Conservation (phyloP, 2,329 filamentous ascomycete genomes). For the Incumbomyces lentus region DNA sequence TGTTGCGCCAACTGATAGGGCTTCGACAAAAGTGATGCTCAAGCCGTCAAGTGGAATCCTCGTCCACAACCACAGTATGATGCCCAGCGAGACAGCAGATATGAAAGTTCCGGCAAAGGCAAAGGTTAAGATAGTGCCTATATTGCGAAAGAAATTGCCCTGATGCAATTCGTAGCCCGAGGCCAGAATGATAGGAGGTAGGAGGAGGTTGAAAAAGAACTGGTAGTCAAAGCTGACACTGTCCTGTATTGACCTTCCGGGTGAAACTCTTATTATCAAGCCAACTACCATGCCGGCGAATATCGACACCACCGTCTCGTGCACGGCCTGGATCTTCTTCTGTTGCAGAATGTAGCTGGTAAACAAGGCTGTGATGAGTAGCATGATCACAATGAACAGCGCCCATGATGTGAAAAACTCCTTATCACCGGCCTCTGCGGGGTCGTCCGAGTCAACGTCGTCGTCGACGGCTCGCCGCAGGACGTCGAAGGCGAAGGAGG, state of each 20-base stretch:
- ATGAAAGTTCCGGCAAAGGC: conserved; percentile 96
- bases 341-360: conserved; percentile 95
- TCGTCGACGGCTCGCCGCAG: conserved; percentile 5
- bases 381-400: conserved; percentile 88
- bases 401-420: conserved; percentile 96
- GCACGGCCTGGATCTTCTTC: conserved; percentile 92
- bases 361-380: conserved; percentile 89
- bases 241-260: conserved; percentile 73
- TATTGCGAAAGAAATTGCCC: conserved; percentile 97
- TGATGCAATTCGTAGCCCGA: conserved; percentile 97
- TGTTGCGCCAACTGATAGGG: conserved; percentile 91
- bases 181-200: conserved; percentile 95
- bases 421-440: conserved; percentile 74
- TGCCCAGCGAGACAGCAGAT: conserved; percentile 84
- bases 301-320: conserved; percentile 96
- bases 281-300: conserved; percentile 97
- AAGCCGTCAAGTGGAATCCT: conserved; percentile 76
- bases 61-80: conserved; percentile 83
- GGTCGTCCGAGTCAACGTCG: conserved; percentile 30
- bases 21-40: conserved; percentile 83
- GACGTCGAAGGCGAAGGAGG: not conserved
- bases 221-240: conserved; percentile 96
- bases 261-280: conserved; percentile 70
- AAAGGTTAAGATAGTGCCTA: conserved; percentile 93
- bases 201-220: conserved; percentile 97